phyloP scores from a whole-genome alignment of 345 rosid species.

The Salix viminalis region DNA sequence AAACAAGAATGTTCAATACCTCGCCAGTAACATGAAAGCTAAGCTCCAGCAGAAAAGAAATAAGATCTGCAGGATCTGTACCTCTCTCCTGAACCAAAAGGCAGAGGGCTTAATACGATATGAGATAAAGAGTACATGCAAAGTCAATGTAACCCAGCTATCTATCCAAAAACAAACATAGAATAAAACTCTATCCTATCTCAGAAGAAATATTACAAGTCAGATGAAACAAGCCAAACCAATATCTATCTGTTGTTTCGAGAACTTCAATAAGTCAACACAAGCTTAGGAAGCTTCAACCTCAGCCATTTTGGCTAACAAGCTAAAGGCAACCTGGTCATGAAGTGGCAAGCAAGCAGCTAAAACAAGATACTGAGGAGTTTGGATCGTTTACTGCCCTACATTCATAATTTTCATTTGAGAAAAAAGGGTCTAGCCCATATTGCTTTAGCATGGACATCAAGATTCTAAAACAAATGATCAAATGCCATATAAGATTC shows the following conservation, averaged over 20 bases:
- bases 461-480: background rate
- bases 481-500: background rate
- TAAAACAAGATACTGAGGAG: no score
- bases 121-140: background rate
- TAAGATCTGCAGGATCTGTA: slow-evolving; percentile 75
- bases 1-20: slow-evolving; percentile 38
- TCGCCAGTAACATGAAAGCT: slow-evolving; percentile 90
- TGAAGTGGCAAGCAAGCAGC: no score
- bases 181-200: no score
- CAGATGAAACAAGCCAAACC: background rate
- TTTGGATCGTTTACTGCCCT: no score
- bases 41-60: slow-evolving; percentile 91
- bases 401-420: no score
- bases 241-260: background rate
- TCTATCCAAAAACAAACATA: no score
- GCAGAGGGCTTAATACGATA: slow-evolving; percentile 1
- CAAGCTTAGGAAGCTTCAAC: no score
- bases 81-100: slow-evolving; percentile 70
- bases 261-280: background rate
- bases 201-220: no score
- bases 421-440: background rate
- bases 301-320: background rate
- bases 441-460: background rate
- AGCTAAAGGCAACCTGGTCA: no score
- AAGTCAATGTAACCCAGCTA: no score